phyloP scores from a whole-genome alignment of 2,329 filamentous ascomycete species.

The Colletotrichum agaves region DNA sequence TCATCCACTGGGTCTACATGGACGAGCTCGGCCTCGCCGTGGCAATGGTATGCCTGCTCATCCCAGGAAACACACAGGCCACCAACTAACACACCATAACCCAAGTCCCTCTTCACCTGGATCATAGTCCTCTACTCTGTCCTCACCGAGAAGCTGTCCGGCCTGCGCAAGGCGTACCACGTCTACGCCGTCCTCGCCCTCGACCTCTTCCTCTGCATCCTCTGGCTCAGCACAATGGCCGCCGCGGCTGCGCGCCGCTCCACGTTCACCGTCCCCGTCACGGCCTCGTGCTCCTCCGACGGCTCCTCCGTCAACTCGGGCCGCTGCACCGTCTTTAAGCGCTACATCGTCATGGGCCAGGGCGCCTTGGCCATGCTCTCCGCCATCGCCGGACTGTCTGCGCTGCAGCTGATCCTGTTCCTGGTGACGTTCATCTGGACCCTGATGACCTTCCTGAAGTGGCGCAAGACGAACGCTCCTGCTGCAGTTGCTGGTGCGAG shows the following conservation, averaged over 20 bases:
- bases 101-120: slow-evolving; percentile 58
- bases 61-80: not conserved
- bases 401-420: slow-evolving; percentile 55
- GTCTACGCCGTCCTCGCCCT: slow-evolving; percentile 56
- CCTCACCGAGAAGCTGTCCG: slow-evolving; percentile 52
- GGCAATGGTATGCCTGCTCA: slow-evolving; percentile 49
- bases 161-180: slow-evolving; percentile 52
- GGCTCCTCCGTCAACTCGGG: slow-evolving; percentile 53
- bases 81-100: not conserved
- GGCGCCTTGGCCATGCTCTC: slow-evolving; percentile 50
- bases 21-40: slow-evolving; percentile 54
- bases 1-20: slow-evolving; percentile 54
- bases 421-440: slow-evolving; percentile 51
- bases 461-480: slow-evolving; percentile 46
- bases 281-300: slow-evolving; percentile 47
- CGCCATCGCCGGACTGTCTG: slow-evolving; percentile 56
- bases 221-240: slow-evolving; percentile 59
- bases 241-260: slow-evolving; percentile 53
- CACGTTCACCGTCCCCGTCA: slow-evolving; percentile 47
- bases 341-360: slow-evolving; percentile 49
- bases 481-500: slow-evolving; percentile 26
- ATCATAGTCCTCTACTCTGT: slow-evolving; percentile 54
- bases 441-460: slow-evolving; percentile 47
- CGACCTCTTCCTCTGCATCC: slow-evolving; percentile 55
- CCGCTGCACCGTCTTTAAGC: slow-evolving; percentile 47